These are phyloP conservation scores for Pyrrhoderma lamaoense DNA, from an alignment of 1,284 basidiomycete species.

Conservation along the genomic window DNA sequence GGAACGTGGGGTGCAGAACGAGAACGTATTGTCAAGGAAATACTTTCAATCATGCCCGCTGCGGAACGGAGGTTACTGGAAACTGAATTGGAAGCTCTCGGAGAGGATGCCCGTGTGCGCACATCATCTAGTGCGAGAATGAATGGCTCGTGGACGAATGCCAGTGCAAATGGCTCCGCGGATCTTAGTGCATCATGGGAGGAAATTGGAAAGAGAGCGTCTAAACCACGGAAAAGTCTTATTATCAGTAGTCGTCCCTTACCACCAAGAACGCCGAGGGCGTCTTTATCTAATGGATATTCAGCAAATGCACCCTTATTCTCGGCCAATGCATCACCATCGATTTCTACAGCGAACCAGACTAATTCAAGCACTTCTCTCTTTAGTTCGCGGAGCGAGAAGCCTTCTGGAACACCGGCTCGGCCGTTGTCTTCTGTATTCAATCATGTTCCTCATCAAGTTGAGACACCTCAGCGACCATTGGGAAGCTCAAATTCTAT, in stretches of 20 bases:
- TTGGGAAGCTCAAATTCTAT: background rate
- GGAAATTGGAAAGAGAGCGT: slow-evolving; percentile 25
- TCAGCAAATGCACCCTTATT: slow-evolving; percentile 5
- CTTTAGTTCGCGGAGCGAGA: slow-evolving; percentile 6
- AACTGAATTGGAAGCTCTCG: slow-evolving; percentile 36
- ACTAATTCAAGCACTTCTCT: slow-evolving; percentile 6
- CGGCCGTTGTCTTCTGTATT: background rate
- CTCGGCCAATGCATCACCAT: slow-evolving; percentile 8
- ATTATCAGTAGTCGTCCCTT: background rate
- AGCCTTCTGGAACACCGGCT: slow-evolving; percentile 1
- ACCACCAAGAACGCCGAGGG: slow-evolving; percentile 3
- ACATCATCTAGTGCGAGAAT: slow-evolving; percentile 20
- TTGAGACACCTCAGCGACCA: slow-evolving; percentile 2
- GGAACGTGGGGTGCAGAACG: slow-evolving; percentile 37
- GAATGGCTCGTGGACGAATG: slow-evolving; percentile 11
- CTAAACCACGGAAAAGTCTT: slow-evolving; percentile 10
- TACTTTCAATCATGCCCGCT: slow-evolving; percentile 51
- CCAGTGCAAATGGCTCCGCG: slow-evolving; percentile 19
- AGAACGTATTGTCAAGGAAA: slow-evolving; percentile 61
- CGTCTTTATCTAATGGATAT: slow-evolving; percentile 12
- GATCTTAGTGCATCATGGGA: slow-evolving; percentile 49
- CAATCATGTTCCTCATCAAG: background rate
- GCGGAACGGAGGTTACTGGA: slow-evolving; percentile 51
- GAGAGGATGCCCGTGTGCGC: slow-evolving; percentile 2
- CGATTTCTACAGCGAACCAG: background rate